Percentiles rank a stretch among this genome's conserved stretches.
These are phyloP conservation scores for Trichoderma afroharzianum DNA, from an alignment of 2,329 filamentous ascomycete species.

Conservation along the genomic window DNA sequence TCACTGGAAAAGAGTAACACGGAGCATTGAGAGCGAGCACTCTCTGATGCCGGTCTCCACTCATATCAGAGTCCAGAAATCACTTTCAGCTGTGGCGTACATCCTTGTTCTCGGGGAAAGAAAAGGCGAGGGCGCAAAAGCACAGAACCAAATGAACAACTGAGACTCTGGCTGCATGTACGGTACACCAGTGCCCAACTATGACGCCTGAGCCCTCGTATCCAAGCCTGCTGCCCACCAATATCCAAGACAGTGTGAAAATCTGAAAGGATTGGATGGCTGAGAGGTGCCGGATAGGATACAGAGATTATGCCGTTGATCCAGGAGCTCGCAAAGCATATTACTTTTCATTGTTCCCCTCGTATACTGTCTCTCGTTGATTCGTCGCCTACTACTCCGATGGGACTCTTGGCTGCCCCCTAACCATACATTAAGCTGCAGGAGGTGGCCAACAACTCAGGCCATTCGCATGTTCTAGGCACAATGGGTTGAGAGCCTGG, in stretches of 20 bases:
- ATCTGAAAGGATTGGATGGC: background rate
- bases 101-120: background rate
- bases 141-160: background rate
- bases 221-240: background rate
- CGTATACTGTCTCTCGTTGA: background rate
- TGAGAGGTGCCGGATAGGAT: background rate
- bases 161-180: background rate
- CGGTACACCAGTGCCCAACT: background rate
- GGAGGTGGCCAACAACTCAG: background rate
- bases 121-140: background rate
- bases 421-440: background rate
- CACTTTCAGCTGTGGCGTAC: slow-evolving; percentile 4
- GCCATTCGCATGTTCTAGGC: background rate
- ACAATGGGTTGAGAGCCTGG: background rate
- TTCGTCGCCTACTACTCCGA: background rate
- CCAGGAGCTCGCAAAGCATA: background rate
- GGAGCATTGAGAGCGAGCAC: background rate
- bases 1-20: background rate
- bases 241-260: background rate
- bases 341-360: background rate
- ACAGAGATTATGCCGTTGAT: background rate
- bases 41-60: background rate
- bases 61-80: background rate
- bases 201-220: background rate
- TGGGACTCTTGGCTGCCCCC: background rate